These are phyloP conservation scores for Pharus latifolius DNA, from an alignment of 176 grass and related monocot genomes.

Conservation along the genomic window DNA sequence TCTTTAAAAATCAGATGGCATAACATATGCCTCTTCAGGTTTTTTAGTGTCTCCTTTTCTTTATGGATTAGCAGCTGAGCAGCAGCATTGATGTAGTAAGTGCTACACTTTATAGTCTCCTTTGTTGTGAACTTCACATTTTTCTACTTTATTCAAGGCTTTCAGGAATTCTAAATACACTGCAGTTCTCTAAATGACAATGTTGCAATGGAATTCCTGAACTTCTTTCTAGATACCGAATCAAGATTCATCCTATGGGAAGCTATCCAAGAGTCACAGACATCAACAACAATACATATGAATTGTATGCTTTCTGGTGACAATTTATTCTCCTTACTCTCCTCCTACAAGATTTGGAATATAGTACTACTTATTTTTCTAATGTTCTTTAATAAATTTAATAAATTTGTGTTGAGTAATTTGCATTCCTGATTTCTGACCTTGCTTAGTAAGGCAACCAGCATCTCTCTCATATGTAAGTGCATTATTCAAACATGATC, in stretches of 20 bases:
- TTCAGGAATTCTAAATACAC: not conserved
- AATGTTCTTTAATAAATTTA: not conserved
- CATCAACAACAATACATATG: constrained; percentile 74
- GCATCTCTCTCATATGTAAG: not conserved
- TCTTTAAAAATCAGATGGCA: no score
- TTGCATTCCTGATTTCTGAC: not conserved
- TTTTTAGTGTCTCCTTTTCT: no score
- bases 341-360: not conserved
- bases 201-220: constrained; percentile 10
- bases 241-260: constrained; percentile 97
- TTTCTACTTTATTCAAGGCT: not conserved
- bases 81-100: no score
- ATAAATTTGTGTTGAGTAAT: no score
- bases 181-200: not conserved
- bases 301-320: constrained; percentile 55
- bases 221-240: constrained; percentile 52
- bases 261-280: constrained; percentile 91
- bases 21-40: no score
- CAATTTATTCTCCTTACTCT: not conserved
- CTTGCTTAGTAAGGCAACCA: not conserved
- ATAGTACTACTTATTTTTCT: not conserved
- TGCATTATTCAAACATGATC: not conserved
- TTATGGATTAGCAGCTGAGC: no score
- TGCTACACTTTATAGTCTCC: not conserved
- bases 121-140: not conserved